phyloP scores from a whole-genome alignment of 2,329 filamentous ascomycete genomes.

The Pyricularia pennisetigena region DNA sequence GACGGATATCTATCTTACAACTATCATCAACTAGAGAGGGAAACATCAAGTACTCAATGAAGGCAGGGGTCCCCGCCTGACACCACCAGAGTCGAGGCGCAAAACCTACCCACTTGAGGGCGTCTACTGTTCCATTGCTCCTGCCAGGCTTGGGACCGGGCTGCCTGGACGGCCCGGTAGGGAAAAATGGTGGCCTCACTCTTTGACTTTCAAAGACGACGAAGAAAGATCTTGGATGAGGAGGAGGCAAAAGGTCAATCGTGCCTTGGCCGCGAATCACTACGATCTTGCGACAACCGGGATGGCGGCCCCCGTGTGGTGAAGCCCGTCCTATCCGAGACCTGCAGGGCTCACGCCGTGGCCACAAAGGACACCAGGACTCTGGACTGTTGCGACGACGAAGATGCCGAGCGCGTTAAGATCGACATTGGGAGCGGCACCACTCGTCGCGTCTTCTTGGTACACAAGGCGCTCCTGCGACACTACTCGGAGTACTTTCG shows the following conservation, averaged over 20 bases:
- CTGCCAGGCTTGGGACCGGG: not conserved
- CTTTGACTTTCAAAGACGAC: conserved; percentile 3
- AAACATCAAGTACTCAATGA: not conserved
- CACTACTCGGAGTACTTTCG: conserved; percentile 8
- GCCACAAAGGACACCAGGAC: not conserved
- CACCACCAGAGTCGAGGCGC: not conserved
- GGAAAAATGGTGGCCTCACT: not conserved
- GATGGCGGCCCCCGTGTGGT: not conserved
- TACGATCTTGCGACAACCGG: not conserved
- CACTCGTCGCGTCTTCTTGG: conserved; percentile 3
- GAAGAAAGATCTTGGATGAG: conserved; percentile 1
- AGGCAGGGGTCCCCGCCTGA: not conserved
- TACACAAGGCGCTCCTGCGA: conserved; percentile 9
- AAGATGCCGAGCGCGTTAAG: conserved; percentile 2
- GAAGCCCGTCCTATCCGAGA: not conserved
- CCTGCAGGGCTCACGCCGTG: conserved; percentile 3
- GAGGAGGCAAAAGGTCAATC: not conserved
- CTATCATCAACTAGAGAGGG: not conserved
- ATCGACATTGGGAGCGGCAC: conserved; percentile 1
- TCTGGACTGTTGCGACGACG: not conserved
- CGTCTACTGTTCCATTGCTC: not conserved
- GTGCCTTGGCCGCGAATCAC: not conserved
- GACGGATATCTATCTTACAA: not conserved
- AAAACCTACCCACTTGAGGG: not conserved
- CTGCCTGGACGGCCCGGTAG: not conserved